A percentile compares a stretch with the other conserved stretches of the same genome.
Evolutionary conservation across 768 basidiomycete species (phyloP).

Genomic region (Collybiopsis luxurians): DNA sequence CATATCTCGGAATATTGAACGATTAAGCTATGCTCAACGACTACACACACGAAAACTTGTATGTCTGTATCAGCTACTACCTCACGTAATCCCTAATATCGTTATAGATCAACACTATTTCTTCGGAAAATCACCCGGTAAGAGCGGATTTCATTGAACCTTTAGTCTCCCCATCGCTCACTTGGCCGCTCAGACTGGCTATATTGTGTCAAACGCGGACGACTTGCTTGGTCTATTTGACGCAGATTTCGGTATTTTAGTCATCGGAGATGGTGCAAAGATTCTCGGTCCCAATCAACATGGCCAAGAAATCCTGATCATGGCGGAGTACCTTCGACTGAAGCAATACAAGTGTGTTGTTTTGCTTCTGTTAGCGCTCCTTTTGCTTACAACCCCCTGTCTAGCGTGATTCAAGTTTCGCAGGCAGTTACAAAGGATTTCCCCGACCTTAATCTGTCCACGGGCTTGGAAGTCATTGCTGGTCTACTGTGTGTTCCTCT

Average conservation of each 20-base stretch:
- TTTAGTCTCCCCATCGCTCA: neutral
- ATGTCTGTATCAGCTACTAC: slow-evolving; percentile 17
- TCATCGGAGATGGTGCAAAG: slow-evolving; percentile 70
- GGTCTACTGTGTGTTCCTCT: slow-evolving; percentile 76
- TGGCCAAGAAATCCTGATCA: slow-evolving; percentile 74
- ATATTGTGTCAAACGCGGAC: slow-evolving; percentile 78
- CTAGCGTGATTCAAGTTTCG: slow-evolving; percentile 66
- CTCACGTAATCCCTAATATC: neutral
- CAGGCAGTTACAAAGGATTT: slow-evolving; percentile 68
- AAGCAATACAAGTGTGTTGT: slow-evolving; percentile 65
- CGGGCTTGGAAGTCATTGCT: slow-evolving; percentile 61
- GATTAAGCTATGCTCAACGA: slow-evolving; percentile 73
- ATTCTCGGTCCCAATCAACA: slow-evolving; percentile 67
- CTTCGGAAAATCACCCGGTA: slow-evolving; percentile 62
- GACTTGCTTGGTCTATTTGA: slow-evolving; percentile 78
- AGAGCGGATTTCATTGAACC: slow-evolving; percentile 6
- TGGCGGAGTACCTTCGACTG: slow-evolving; percentile 76
- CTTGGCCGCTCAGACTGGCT: slow-evolving; percentile 46
- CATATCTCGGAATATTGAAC: slow-evolving; percentile 76
- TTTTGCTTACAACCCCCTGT: neutral
- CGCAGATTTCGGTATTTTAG: slow-evolving; percentile 71
- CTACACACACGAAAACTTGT: slow-evolving; percentile 77
- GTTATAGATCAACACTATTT: slow-evolving; percentile 64
- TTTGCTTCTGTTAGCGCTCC: neutral
- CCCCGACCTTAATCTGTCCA: slow-evolving; percentile 52